Base-by-base conservation (phyloP, 2,329 filamentous ascomycete species). In the Cercospora berteroae region DNA sequence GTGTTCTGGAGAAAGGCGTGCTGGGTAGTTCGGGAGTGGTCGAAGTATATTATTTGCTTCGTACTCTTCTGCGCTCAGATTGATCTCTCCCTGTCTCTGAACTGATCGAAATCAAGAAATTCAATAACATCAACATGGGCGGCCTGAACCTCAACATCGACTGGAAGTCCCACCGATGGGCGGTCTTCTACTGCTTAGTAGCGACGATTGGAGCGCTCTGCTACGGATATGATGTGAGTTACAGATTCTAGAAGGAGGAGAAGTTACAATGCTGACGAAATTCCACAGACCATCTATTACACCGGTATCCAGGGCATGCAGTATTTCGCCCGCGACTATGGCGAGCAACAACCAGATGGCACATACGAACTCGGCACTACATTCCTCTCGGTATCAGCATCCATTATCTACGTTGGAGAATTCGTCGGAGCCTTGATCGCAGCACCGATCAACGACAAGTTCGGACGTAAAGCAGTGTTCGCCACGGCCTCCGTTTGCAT, bases 401-500 rank as follows among this genome's bases (percentile, higher is more conserved):
- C 66, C 23, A 71, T 71, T 63, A 71, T 71, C 63, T 71, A 71
- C 63, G 70, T 67, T n/a, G 70, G 70, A 39, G 70, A 71, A 42
- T 71, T 71, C 60, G 23, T 68, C 13, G 70, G 70, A 42, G 70
- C 70, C 4, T 39, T 71, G 48, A 44, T 70, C 16, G 68, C 70
- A 5, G 70, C 70, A 55, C 70, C 70, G 9, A 71, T 71, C 66
- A 71, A 71, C 68, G 70, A 71, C 60, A 67, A 55, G 31, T 71
- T 70, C 27, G 70, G 70, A 27, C 68, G 70, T 48, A 68, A 63
- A 62, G 70, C 70, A 12, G 70, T 71, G 5, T 71, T 71, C 36
- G 64, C 68, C 10, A 69, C 66, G 23, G 70, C 70, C 39, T 63
- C 68, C 9, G 18, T 64, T 7, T 70, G 68, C 60, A 71, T 71